Evolutionary conservation across 2,329 filamentous ascomycete genomes (phyloP), one percentile per base, ranked within the genome.

Genomic region (Sporothrix mexicana): DNA sequence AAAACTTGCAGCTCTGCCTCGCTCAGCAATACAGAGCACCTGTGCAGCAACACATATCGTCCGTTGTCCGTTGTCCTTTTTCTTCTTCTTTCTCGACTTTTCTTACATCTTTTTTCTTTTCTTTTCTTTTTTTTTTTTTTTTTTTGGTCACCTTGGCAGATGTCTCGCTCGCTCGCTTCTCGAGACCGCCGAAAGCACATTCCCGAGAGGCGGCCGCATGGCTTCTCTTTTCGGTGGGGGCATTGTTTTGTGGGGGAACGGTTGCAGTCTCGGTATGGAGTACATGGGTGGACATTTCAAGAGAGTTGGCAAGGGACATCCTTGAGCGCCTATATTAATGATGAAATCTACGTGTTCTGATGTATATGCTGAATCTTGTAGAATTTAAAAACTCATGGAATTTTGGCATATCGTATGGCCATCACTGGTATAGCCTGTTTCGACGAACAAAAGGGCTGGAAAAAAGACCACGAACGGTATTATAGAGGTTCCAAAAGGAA

Each of bases 111-210:
- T n/a, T 20, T 55, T 55, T 25, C 17, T 1, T 9, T 20, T 43
- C 43, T 2, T 8, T 12, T 13, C 15, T 17, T 45, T 41, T 68
- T 51, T 49, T 41, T n/a, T 6, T 7, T 20, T 49, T 36, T 12
- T 66, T 25, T 66, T 55, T 10, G 53, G 61, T 15, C 67, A 45
- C 51, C 51, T 53, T 57, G 61, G 57, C 53, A 43, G 12, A 45
- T 74, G 74, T 74, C 73, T 75, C 57, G 74, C 71, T 62, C 64
- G 45, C 73, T 74, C 73, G 74, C 73, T 75, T 74, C 61, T 72
- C 73, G 71, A 73, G 53, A 74, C 74, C 72, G 70, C 73, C 69
- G 45, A 62, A 57, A 43, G 64, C 23, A 72, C 15, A 45, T 64
- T 73, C 43, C 64, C 64, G 66, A 69, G 59, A 55, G 49, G 41